Base-by-base conservation (phyloP, 2,329 filamentous ascomycete genomes). In the Didymellaceae sp. region DNA sequence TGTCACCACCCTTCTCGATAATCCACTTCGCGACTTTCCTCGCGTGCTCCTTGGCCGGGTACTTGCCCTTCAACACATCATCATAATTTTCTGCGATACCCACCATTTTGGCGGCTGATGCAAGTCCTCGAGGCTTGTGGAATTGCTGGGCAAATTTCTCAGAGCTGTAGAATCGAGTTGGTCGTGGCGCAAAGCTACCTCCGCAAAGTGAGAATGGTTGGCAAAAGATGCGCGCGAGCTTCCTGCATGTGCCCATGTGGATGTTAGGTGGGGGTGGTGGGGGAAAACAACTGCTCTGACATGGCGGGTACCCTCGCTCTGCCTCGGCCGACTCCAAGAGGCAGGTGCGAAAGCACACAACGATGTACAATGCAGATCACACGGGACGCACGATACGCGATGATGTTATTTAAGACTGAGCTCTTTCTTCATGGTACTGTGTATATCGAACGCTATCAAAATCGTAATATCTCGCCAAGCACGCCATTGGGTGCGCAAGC, bases 21-120 rank as follows among this genome's bases (percentile, higher is more conserved):
- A 97, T 86, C 72, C 87, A 88, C 52, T 90, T 84, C 50, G 87
- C 89, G n/a, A 97, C 92, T 55, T 88, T 86, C 63, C 84, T 84
- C 52, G 89, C 91, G 74, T 99, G 94, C 21, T 83, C 80, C 78
- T 97, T 97, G 65, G 89, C 93, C 18, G 94, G 94, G 64, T 87
- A 87, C 71, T 86, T 86, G 48, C 78, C 81, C 45, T 77, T 76
- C 18, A 83, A 72, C 30, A 82, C 62, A 8, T 71, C 63, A 24
- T 72, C 66, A 40, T 68, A 71, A 52, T 68, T 65, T 38, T 70
- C 61, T 9, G 65, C 65, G 28, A 62, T 67, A 7, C 58, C 63
- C 67, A 71, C 63, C 67, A 71, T 71, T 24, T 37, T 65, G 55
- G 48, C 24, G 24, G 25, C 24, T 5, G 38, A 45, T 18, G 49